These are phyloP conservation scores for Aristolochia californica DNA, from an alignment of 164 flowering plant species.

Conservation along the genomic window DNA sequence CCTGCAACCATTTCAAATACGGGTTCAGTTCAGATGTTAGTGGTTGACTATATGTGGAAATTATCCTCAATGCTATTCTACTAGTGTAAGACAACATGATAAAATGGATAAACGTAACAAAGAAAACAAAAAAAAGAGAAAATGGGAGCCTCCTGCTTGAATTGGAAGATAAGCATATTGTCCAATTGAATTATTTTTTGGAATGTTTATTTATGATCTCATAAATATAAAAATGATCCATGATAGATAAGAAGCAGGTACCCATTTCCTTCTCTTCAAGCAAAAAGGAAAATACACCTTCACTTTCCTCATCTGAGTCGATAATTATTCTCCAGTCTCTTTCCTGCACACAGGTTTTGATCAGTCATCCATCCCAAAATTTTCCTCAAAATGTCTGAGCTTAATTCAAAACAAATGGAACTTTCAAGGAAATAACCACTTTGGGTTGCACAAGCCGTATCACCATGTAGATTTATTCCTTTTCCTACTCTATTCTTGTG, in stretches of 20 bases:
- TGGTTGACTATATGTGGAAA: not conserved
- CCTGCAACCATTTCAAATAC: slow-evolving; percentile 10
- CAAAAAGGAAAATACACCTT: slow-evolving; percentile 41
- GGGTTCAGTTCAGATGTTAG: not conserved
- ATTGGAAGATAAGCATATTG: not conserved
- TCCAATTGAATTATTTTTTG: not conserved
- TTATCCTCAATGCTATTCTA: no score
- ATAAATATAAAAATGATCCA: no score
- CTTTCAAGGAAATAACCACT: no score
- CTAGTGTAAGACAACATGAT: no score
- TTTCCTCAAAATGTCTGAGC: not conserved
- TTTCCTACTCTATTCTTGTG: no score
- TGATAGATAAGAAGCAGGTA: slow-evolving; percentile 6
- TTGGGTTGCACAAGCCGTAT: no score
- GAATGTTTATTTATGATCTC: not conserved
- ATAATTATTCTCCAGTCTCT: slow-evolving; percentile 25
- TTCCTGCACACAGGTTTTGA: slow-evolving; percentile 26
- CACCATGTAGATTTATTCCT: no score
- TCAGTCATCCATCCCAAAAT: no score
- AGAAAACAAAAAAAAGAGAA: no score
- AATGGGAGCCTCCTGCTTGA: not conserved
- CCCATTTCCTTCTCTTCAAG: slow-evolving; percentile 43
- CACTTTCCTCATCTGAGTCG: slow-evolving; percentile 66
- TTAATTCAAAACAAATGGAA: not conserved
- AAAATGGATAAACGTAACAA: no score